phyloP scores from a whole-genome alignment of 2,329 filamentous ascomycete species.

The Pseudogymnoascus sp. region DNA sequence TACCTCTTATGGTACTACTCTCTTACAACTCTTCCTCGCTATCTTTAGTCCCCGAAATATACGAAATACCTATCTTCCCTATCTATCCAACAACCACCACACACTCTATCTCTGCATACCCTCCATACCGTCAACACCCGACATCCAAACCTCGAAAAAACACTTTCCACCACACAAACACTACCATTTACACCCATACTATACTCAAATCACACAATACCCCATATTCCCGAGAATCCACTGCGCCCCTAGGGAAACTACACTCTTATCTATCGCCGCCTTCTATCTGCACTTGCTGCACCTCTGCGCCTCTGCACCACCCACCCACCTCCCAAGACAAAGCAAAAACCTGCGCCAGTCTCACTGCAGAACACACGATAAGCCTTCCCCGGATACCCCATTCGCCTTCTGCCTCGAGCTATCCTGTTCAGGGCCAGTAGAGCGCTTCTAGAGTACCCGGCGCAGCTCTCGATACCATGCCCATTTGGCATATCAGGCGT shows the following conservation, averaged over 20 bases:
- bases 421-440: slow-evolving; percentile 4
- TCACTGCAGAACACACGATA: slow-evolving; percentile 2
- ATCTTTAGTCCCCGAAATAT: background rate
- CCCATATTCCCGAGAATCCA: background rate
- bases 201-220: background rate
- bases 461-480: slow-evolving; percentile 5
- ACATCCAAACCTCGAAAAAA: background rate
- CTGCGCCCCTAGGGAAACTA: background rate
- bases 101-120: slow-evolving; percentile 4
- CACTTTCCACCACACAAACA: slow-evolving; percentile 1
- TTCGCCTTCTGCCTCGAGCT: slow-evolving; percentile 5
- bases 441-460: slow-evolving; percentile 3
- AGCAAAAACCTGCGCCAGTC: background rate
- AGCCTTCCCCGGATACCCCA: slow-evolving; percentile 5
- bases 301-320: background rate
- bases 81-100: background rate
- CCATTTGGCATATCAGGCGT: slow-evolving; percentile 3
- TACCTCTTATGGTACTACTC: slow-evolving; percentile 1
- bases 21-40: background rate
- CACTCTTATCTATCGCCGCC: background rate
- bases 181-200: background rate
- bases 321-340: background rate
- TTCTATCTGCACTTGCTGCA: background rate
- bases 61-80: background rate
- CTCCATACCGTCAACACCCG: slow-evolving; percentile 5